A percentile compares a stretch with the other conserved stretches of the same genome.
Conservation (phyloP, 129 eudicot species). For the Arctium minus region DNA sequence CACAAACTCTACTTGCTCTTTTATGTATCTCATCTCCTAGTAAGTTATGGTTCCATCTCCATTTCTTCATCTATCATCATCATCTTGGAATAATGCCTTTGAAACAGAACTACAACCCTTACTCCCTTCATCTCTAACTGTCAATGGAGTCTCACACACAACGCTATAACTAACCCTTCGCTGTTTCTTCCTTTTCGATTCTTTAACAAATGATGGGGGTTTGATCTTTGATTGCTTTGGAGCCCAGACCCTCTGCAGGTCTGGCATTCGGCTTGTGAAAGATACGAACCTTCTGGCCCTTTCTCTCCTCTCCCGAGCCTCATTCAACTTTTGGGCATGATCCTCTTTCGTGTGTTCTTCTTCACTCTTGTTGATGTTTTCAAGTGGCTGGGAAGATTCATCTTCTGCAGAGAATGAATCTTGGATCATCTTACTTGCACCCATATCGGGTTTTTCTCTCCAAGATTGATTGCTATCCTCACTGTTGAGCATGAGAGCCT, state of each 20-base stretch:
- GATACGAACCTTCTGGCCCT: slow-evolving; percentile 64
- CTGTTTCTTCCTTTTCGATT: slow-evolving; percentile 55
- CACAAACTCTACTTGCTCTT: slow-evolving; percentile 7
- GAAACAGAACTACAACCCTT: slow-evolving; percentile 43
- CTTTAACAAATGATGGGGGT: slow-evolving; percentile 25
- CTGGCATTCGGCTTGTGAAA: slow-evolving; percentile 64
- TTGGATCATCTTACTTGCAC: slow-evolving; percentile 29
- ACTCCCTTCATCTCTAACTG: slow-evolving; percentile 31
- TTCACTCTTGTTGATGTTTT: slow-evolving; percentile 22
- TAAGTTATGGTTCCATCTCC: slow-evolving; percentile 6
- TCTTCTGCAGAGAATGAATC: slow-evolving; percentile 56
- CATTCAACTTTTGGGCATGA: slow-evolving; percentile 44
- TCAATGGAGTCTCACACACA: slow-evolving; percentile 82
- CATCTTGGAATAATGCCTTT: slow-evolving; percentile 85
- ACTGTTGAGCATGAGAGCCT: slow-evolving; percentile 58
- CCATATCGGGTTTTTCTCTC: slow-evolving; percentile 43
- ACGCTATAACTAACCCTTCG: slow-evolving; percentile 40
- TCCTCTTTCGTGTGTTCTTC: slow-evolving; percentile 33
- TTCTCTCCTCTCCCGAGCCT: slow-evolving; percentile 82
- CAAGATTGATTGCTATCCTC: slow-evolving; percentile 92
- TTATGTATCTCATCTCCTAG: neutral
- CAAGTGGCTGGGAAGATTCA: slow-evolving; percentile 43
- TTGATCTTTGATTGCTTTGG: slow-evolving; percentile 64
- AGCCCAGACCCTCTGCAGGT: slow-evolving; percentile 96
- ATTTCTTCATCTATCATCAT: slow-evolving; percentile 20